Conservation (phyloP, 805 yeast species). For the Pichia californica region DNA sequence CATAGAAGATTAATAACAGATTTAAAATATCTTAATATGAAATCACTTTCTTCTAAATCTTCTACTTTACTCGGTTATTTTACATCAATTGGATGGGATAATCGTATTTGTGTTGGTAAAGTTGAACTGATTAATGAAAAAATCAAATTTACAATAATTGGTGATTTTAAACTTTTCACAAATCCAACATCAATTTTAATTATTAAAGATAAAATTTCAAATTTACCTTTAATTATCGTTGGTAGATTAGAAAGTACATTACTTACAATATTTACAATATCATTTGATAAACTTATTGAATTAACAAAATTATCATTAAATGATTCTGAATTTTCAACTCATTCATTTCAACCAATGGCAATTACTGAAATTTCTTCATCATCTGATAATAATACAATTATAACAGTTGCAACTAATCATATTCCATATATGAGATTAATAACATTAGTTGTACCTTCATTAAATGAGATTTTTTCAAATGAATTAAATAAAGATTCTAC, state of each 20-base stretch:
- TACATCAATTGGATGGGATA: conserved; percentile 58
- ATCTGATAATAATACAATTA: conserved; percentile 17
- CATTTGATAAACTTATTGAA: conserved; percentile 25
- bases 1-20: conserved; percentile 28
- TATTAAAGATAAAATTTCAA: conserved; percentile 11
- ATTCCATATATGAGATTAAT: conserved; percentile 70
- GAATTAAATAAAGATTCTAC: not conserved
- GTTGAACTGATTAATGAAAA: not conserved
- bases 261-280: conserved; percentile 37
- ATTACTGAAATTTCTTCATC: conserved; percentile 24
- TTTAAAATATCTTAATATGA: conserved; percentile 10
- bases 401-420: conserved; percentile 71
- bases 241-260: conserved; percentile 58
- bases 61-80: conserved; percentile 28
- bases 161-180: conserved; percentile 34
- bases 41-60: conserved; percentile 3
- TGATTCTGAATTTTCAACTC: conserved; percentile 65
- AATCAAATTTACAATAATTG: conserved; percentile 16
- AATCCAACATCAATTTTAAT: conserved; percentile 48
- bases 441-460: conserved; percentile 39
- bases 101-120: conserved; percentile 32
- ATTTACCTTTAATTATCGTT: conserved; percentile 38
- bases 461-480: conserved; percentile 16
- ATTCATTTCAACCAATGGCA: conserved; percentile 54
- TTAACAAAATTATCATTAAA: conserved; percentile 50